Evolutionary conservation across 352 stramenopile species (phyloP).

Genomic region (Globisporangium parvum): DNA sequence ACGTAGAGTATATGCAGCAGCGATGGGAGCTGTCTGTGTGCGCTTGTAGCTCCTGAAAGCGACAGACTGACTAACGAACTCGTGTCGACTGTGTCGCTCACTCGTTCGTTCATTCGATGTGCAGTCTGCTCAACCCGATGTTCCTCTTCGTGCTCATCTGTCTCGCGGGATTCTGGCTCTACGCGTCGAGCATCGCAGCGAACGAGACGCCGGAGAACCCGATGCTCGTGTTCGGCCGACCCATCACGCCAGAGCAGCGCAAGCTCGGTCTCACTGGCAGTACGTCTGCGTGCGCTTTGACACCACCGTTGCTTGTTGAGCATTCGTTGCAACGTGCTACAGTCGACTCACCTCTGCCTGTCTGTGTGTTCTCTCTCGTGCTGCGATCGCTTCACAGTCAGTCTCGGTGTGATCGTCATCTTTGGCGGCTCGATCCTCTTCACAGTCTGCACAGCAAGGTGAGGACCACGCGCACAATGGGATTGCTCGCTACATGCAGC

Average conservation of each 20-base stretch:
- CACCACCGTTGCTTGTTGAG: not conserved
- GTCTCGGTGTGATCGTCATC: slow-evolving; percentile 64
- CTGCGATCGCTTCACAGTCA: slow-evolving; percentile 31
- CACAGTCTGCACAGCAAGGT: slow-evolving; percentile 82
- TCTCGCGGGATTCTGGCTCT: slow-evolving; percentile 73
- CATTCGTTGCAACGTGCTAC: not conserved
- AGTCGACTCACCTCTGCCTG: not conserved
- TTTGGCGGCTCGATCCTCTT: slow-evolving; percentile 86
- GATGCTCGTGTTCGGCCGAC: slow-evolving; percentile 66
- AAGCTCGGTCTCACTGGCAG: slow-evolving; percentile 73
- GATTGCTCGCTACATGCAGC: not conserved
- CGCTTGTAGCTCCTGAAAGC: not conserved
- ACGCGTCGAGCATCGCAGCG: slow-evolving; percentile 60
- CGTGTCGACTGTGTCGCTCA: not conserved
- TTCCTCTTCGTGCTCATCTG: slow-evolving; percentile 87
- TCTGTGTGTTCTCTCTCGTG: slow-evolving; percentile 1
- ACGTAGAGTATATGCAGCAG: slow-evolving; percentile 6
- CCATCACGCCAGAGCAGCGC: slow-evolving; percentile 67
- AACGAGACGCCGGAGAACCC: slow-evolving; percentile 68
- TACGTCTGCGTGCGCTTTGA: slow-evolving; percentile 20
- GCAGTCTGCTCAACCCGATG: slow-evolving; percentile 75
- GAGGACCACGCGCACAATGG: slow-evolving; percentile 4
- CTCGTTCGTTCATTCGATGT: not conserved
- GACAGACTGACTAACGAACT: not conserved
- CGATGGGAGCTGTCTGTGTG: not conserved